phyloP scores from a whole-genome alignment of 148 eudicot genomes.

The Polygonum aviculare region DNA sequence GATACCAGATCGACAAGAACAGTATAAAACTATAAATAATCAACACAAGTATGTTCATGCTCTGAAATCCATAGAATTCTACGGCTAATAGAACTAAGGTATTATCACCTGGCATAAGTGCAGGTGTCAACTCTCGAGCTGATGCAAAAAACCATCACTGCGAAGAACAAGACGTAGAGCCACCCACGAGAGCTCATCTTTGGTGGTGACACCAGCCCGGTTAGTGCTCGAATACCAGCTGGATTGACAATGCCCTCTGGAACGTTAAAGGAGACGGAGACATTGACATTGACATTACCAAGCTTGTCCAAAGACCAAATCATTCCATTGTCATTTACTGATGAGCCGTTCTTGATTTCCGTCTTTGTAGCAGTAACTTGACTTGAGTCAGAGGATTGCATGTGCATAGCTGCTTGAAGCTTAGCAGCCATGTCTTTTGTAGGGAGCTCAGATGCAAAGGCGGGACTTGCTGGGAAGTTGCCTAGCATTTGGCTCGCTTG shows the following conservation, averaged over 20 bases:
- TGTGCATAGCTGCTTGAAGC: slow-evolving; percentile 36
- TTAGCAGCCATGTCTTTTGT: slow-evolving; percentile 43
- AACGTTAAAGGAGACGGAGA: slow-evolving; percentile 52
- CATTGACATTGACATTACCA: slow-evolving; percentile 31
- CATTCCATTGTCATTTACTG: slow-evolving; percentile 17
- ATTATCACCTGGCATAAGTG: slow-evolving; percentile 34
- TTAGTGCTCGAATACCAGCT: slow-evolving; percentile 19
- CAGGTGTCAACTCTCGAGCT: slow-evolving; percentile 45
- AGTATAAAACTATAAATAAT: background rate
- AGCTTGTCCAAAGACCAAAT: slow-evolving; percentile 41
- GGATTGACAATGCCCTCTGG: slow-evolving; percentile 20
- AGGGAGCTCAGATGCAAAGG: slow-evolving; percentile 77
- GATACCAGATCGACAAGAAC: background rate
- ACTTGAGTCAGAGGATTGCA: slow-evolving; percentile 34
- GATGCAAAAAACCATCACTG: slow-evolving; percentile 41
- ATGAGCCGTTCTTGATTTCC: slow-evolving; percentile 18
- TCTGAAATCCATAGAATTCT: background rate
- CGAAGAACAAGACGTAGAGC: slow-evolving; percentile 38
- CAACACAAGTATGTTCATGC: background rate
- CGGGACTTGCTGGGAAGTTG: slow-evolving; percentile 62
- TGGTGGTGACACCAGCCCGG: slow-evolving; percentile 22
- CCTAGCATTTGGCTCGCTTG: slow-evolving; percentile 54
- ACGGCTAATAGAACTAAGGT: background rate
- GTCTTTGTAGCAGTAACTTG: slow-evolving; percentile 62
- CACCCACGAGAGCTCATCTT: slow-evolving; percentile 43